Evolutionary conservation across 148 eudicot genomes (phyloP).

Genomic region (Persicaria tinctoria): DNA sequence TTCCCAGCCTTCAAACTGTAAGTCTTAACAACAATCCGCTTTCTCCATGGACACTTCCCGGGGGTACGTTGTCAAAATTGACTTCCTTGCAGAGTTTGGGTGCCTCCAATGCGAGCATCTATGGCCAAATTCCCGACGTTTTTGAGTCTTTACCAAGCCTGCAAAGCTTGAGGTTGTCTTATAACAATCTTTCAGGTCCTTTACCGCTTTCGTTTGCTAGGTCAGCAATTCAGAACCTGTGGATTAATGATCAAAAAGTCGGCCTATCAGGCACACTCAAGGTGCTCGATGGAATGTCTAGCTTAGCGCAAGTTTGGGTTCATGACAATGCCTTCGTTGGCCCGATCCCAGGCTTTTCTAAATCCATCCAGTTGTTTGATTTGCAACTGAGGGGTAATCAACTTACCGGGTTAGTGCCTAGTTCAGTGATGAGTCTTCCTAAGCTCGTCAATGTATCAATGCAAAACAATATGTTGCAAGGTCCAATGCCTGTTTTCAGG

Average conservation of each 20-base stretch:
- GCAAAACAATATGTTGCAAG: constrained; percentile 33
- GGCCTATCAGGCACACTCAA: constrained; percentile 49
- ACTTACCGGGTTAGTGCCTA: constrained; percentile 29
- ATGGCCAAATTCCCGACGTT: constrained; percentile 52
- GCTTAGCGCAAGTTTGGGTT: constrained; percentile 29
- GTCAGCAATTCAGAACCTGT: constrained; percentile 34
- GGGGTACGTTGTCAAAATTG: constrained; percentile 17
- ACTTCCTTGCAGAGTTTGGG: constrained; percentile 24
- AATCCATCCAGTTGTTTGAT: constrained; percentile 27
- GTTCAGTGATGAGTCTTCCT: constrained; percentile 22
- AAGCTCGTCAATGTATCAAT: constrained; percentile 24
- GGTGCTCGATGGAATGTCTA: constrained; percentile 42
- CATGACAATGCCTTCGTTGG: constrained; percentile 30
- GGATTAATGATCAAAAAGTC: constrained; percentile 48
- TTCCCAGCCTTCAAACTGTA: constrained; percentile 34
- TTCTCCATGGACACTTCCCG: constrained; percentile 40
- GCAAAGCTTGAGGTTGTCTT: constrained; percentile 35
- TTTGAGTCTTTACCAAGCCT: constrained; percentile 38
- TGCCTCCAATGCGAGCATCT: constrained; percentile 26
- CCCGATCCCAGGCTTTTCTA: constrained; percentile 24
- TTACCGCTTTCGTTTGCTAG: constrained; percentile 45
- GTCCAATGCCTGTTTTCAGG: constrained; percentile 26
- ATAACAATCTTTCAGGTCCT: constrained; percentile 53
- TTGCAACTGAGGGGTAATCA: constrained; percentile 36
- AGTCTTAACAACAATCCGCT: constrained; percentile 42